Base-by-base conservation (phyloP, 1,284 basidiomycete species). In the Tilletia caries region DNA sequence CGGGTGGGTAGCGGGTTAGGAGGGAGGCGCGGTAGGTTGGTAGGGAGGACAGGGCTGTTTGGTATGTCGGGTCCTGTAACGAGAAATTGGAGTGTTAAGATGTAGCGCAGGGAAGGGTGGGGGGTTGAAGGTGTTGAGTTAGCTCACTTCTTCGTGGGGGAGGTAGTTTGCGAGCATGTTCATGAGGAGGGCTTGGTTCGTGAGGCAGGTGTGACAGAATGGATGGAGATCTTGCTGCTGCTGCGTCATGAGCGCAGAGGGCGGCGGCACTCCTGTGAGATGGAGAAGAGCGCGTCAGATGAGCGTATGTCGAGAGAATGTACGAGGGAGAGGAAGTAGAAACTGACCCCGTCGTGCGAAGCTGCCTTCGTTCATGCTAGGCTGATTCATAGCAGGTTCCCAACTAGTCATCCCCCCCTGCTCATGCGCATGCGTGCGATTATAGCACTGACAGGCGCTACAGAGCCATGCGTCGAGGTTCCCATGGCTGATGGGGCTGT, bases 191-290 rank as follows among this genome's bases (percentile, higher is more conserved):
- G 76, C 73, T 64, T 81, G 79, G 67, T 81, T 79, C 12, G 78
- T 79, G 34, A 73, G 72, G 64, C 79, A 81, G 3, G 73, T 75
- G 65, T 78, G 76, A 67, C 79, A 81, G 64, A 81, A 81, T 1
- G 23, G 68, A 25, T 13, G 58, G 65, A 23, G 50, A 13, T 25
- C 20, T 25, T 50, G 48, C 23, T 41, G 37, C 48, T 50, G 20
- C 20, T 50, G 48, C 20, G 20, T 13, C 48, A 50, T n/a, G 8
- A 43, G 20, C 34, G 33, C 27, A 25, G 58, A 37, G 18, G 29
- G 18, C 33, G 27, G 58, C 20, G 27, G 58, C 15, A 32, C 18
- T 33, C 29, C n/a, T 37, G 37, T 10, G 2, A 41, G 37, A 41
- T 10, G 2, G 37, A 41, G 15, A 41, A 15, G 37, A 10, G 15